A percentile compares a stretch with the other conserved stretches of the same genome.
phyloP scores from a whole-genome alignment of 495 filamentous ascomycete species.

The Cairneyella variabilis region DNA sequence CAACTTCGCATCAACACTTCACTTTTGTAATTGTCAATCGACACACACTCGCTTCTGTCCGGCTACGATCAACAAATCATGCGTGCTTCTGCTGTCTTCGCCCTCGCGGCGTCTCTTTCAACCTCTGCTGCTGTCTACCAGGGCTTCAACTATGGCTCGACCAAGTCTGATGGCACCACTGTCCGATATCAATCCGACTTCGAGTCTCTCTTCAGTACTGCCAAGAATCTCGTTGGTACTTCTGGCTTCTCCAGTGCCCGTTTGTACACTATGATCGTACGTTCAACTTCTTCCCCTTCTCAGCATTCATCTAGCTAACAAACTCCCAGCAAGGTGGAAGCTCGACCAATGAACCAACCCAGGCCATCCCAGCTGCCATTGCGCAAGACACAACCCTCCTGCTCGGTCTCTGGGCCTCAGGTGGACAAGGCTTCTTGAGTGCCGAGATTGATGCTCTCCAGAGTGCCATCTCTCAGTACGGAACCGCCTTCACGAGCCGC shows the following conservation, averaged over 20 bases:
- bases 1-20: neutral
- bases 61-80: slow-evolving; percentile 22
- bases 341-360: slow-evolving; percentile 55
- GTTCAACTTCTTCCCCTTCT: slow-evolving; percentile 10
- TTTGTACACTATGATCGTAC: slow-evolving; percentile 47
- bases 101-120: slow-evolving; percentile 25
- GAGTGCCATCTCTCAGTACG: slow-evolving; percentile 59
- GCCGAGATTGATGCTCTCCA: slow-evolving; percentile 68
- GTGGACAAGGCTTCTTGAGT: slow-evolving; percentile 54
- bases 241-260: slow-evolving; percentile 70
- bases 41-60: slow-evolving; percentile 10
- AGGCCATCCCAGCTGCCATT: slow-evolving; percentile 77
- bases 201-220: slow-evolving; percentile 63
- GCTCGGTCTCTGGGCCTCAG: slow-evolving; percentile 75
- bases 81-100: slow-evolving; percentile 23
- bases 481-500: slow-evolving; percentile 53
- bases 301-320: neutral
- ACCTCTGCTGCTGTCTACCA: slow-evolving; percentile 39
- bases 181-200: slow-evolving; percentile 63
- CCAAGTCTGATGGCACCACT: slow-evolving; percentile 51
- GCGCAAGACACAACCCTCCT: slow-evolving; percentile 66
- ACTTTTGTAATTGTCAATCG: neutral
- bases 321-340: slow-evolving; percentile 45
- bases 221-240: slow-evolving; percentile 65
- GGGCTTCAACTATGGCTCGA: slow-evolving; percentile 83